Conservation (phyloP, 2,329 filamentous ascomycete genomes). For the Bipolaris zeicola region DNA sequence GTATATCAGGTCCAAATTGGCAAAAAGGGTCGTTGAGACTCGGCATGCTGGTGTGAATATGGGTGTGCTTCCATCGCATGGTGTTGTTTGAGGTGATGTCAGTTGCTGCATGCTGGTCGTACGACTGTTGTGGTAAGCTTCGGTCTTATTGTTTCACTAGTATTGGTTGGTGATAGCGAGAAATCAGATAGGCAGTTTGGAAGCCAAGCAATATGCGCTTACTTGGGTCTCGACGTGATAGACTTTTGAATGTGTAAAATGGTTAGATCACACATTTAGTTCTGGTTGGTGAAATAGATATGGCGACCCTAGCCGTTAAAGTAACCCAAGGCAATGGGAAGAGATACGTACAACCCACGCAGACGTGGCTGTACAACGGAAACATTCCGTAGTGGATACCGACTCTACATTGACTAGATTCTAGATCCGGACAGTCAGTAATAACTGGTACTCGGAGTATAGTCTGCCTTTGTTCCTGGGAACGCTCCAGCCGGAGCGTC, state of each 20-base stretch:
- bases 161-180: too few relatives aligned
- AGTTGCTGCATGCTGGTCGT: not conserved
- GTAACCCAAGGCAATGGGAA: not conserved
- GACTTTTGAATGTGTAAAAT: too few relatives aligned
- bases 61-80: not conserved
- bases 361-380: not conserved
- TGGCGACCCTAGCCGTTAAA: not conserved
- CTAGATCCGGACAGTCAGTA: conserved; percentile 29
- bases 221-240: too few relatives aligned
- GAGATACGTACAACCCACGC: too few relatives aligned
- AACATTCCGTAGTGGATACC: not conserved
- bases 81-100: not conserved
- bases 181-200: too few relatives aligned
- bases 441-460: conserved; percentile 37
- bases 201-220: too few relatives aligned
- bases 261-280: too few relatives aligned
- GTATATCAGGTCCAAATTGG: not conserved
- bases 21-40: conserved; percentile 3
- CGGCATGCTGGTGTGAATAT: conserved; percentile 22
- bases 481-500: conserved; percentile 43
- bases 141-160: too few relatives aligned
- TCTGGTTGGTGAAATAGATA: too few relatives aligned
- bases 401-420: not conserved
- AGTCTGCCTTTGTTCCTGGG: conserved; percentile 43
- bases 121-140: too few relatives aligned